Conservation (phyloP, 2,329 filamentous ascomycete species). For the Gliomastix tumulicola region DNA sequence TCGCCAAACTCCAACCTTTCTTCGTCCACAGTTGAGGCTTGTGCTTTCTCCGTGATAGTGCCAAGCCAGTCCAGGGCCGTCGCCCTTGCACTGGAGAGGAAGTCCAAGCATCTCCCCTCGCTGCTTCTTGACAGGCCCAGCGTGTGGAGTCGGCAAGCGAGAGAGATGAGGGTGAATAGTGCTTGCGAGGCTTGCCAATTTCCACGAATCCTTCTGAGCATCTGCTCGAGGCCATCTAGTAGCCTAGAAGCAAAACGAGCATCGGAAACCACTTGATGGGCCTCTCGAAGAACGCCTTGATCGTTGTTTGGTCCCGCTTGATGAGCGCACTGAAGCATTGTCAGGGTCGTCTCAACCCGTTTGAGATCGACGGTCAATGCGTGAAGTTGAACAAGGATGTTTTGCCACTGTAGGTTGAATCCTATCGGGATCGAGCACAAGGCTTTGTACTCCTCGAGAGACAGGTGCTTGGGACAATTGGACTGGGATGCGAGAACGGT, state of each 20-base stretch:
- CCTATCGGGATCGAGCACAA: conserved; percentile 41
- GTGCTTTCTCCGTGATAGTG: not conserved
- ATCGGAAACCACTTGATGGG: no score
- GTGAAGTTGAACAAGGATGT: conserved; percentile 42
- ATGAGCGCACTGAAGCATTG: no score
- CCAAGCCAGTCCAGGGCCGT: not conserved
- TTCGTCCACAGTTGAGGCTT: not conserved
- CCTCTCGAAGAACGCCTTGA: no score
- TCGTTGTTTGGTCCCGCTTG: no score
- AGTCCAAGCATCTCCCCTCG: not conserved
- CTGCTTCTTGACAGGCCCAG: no score
- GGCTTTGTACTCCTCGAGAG: conserved; percentile 43
- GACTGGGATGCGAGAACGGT: conserved; percentile 39
- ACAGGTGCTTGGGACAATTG: conserved; percentile 38
- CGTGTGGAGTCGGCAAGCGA: no score
- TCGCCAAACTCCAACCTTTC: not conserved
- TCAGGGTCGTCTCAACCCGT: conserved; percentile 33
- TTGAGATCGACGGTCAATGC: conserved; percentile 39
- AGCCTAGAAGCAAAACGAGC: no score
- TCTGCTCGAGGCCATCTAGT: no score
- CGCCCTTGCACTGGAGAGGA: not conserved
- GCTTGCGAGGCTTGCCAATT: no score
- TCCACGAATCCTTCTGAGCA: no score
- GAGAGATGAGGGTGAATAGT: no score
- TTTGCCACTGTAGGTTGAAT: conserved; percentile 42